Base-by-base conservation (phyloP, 2,329 filamentous ascomycete genomes). In the Penicillium paneum region DNA sequence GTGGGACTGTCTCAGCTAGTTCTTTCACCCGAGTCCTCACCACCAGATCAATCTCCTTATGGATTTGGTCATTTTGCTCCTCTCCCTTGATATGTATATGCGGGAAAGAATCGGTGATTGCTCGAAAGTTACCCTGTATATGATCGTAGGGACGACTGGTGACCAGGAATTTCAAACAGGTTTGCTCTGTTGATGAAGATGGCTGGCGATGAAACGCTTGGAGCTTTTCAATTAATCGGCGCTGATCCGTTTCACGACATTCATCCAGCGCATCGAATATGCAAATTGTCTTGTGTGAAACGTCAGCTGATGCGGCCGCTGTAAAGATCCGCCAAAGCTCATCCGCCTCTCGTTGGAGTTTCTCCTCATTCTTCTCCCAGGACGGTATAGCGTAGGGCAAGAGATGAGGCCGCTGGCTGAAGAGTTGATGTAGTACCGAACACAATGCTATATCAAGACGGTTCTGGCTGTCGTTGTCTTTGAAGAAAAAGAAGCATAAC, bases 401-500 rank as follows among this genome's bases (percentile, higher is more conserved):
- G 1, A 74, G 62, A n/a, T 59, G 4, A 12, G 62, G 62, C 34
- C 61, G 55, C 10, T 61, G 38, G 8, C 28, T 47, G 48, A 75
- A 74, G 1, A 76, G 58, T 47, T 77, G 71, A 60, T 76, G 71
- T 0, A 76, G 62, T 13, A 76, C 26, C 7, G 70, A 67, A 38
- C 68, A 74, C 1, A 77, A 42, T 4, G 71, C 73, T 7, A 21
- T 62, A 8, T 54, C 40, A 36, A 70, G 38, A 34, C 47, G 59
- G 24, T 70, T 67, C 48, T 76, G 70, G 2, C 68, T 59, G 0
- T 70, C 61, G 39, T 74, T 70, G 32, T 74, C 70, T 42, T 74
- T 71, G 54, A 74, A 75, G 59, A 76, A 76, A 58, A 73, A 76
- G 57, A 68, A 74, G 46, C 68, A 73, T 3, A 69, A 60, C 1